Evolutionary conservation across 2,329 filamentous ascomycete genomes (phyloP).

Genomic region (Epichloe aotearoae): DNA sequence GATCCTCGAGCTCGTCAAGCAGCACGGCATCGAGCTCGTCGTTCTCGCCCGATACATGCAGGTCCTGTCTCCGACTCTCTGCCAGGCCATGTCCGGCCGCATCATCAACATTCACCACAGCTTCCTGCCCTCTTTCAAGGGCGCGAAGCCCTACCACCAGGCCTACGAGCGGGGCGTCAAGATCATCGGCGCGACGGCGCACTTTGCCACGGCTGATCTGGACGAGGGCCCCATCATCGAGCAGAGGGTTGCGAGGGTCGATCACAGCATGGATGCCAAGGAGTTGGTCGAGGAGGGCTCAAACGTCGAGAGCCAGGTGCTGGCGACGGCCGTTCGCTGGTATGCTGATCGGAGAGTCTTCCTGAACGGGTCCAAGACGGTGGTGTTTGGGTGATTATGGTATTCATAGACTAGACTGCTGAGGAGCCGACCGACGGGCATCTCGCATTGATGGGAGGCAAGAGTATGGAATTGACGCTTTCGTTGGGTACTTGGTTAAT

Average conservation of each 20-base stretch:
- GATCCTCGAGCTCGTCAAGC: slow-evolving; percentile 55
- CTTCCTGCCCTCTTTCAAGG: slow-evolving; percentile 80
- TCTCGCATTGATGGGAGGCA: too few relatives aligned
- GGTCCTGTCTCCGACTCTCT: slow-evolving; percentile 62
- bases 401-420: too few relatives aligned
- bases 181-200: slow-evolving; percentile 75
- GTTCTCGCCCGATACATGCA: slow-evolving; percentile 83
- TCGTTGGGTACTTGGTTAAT: too few relatives aligned
- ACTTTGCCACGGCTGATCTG: slow-evolving; percentile 74
- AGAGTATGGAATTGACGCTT: too few relatives aligned
- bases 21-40: slow-evolving; percentile 62
- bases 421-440: too few relatives aligned
- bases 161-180: slow-evolving; percentile 77
- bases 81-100: slow-evolving; percentile 65
- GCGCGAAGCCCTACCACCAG: slow-evolving; percentile 79
- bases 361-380: slow-evolving; percentile 66
- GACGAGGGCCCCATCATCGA: slow-evolving; percentile 84
- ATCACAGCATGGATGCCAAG: slow-evolving; percentile 64
- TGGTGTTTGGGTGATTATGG: slow-evolving; percentile 43
- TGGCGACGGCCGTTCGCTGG: slow-evolving; percentile 74
- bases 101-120: slow-evolving; percentile 91
- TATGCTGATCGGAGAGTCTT: slow-evolving; percentile 68
- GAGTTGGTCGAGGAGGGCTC: slow-evolving; percentile 67
- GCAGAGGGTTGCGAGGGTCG: slow-evolving; percentile 65
- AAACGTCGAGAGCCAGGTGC: slow-evolving; percentile 72